Evolutionary conservation across 257 asterid genomes (phyloP).

Genomic region (Striga asiatica): DNA sequence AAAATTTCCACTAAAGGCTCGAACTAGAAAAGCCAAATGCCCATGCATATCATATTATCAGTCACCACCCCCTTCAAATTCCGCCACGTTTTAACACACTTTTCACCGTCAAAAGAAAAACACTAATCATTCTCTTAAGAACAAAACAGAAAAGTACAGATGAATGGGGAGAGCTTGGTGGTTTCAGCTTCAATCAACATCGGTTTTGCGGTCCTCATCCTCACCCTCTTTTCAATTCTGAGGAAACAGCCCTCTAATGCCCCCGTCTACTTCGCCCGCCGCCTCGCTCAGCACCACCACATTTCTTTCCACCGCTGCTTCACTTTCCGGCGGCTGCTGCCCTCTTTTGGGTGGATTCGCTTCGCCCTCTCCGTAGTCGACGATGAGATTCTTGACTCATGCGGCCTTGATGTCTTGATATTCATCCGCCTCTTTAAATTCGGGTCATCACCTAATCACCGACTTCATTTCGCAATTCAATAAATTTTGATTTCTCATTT

Average conservation of each 20-base stretch:
- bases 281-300: constrained; percentile 50
- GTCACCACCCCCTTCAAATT: constrained; percentile 13
- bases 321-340: constrained; percentile 39
- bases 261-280: constrained; percentile 66
- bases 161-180: constrained; percentile 58
- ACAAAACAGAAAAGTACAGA: neutral
- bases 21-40: constrained; percentile 12
- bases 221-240: constrained; percentile 60
- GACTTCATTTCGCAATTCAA: too few species aligned
- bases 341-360: constrained; percentile 64
- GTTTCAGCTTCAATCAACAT: constrained; percentile 74
- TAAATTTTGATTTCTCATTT: too few species aligned
- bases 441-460: too few species aligned
- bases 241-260: constrained; percentile 56
- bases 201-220: constrained; percentile 50
- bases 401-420: constrained; percentile 78
- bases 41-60: constrained; percentile 21
- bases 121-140: neutral
- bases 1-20: too few species aligned
- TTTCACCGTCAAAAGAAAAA: neutral
- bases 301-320: constrained; percentile 28
- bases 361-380: constrained; percentile 43
- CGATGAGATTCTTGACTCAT: constrained; percentile 57
- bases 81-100: constrained; percentile 26
- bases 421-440: constrained; percentile 63